phyloP scores from a whole-genome alignment of 169 alveolate species.

The Eimeria maxima region DNA sequence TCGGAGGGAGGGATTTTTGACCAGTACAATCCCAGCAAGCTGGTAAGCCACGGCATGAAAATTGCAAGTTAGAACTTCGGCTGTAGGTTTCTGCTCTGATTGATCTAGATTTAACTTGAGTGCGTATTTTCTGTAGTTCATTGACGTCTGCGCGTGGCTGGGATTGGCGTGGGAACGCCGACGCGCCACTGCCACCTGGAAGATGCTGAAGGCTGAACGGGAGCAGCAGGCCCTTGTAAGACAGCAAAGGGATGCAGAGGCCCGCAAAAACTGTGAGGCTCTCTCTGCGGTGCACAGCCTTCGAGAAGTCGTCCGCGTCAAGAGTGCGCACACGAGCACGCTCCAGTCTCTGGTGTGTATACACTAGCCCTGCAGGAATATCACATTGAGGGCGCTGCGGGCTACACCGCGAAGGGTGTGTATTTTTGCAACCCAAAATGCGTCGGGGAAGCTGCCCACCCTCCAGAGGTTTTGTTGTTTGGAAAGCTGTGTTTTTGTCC shows the following conservation, averaged over 20 bases:
- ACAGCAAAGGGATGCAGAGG: slow-evolving; percentile 71
- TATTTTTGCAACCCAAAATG: background rate
- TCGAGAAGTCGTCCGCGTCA: slow-evolving; percentile 77
- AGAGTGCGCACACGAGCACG: slow-evolving; percentile 76
- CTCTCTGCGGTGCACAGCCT: slow-evolving; percentile 74
- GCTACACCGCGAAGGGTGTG: background rate
- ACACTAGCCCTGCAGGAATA: background rate
- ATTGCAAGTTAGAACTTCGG: background rate
- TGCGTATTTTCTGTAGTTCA: slow-evolving; percentile 44
- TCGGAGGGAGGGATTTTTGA: slow-evolving; percentile 87
- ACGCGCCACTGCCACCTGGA: slow-evolving; percentile 80
- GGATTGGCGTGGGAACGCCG: slow-evolving; percentile 82
- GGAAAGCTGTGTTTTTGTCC: background rate
- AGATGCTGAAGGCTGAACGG: slow-evolving; percentile 58
- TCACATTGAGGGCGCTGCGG: background rate
- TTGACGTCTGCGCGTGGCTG: slow-evolving; percentile 71
- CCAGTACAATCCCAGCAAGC: slow-evolving; percentile 86
- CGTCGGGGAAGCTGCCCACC: background rate
- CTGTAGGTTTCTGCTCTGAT: background rate
- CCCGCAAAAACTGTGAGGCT: slow-evolving; percentile 72
- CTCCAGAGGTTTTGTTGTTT: background rate
- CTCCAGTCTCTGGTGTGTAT: slow-evolving; percentile 67
- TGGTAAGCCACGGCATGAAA: slow-evolving; percentile 59
- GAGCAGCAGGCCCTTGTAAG: slow-evolving; percentile 65
- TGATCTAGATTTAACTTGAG: background rate